phyloP scores from a whole-genome alignment of 441 rosid species.

The Populus hybrid region DNA sequence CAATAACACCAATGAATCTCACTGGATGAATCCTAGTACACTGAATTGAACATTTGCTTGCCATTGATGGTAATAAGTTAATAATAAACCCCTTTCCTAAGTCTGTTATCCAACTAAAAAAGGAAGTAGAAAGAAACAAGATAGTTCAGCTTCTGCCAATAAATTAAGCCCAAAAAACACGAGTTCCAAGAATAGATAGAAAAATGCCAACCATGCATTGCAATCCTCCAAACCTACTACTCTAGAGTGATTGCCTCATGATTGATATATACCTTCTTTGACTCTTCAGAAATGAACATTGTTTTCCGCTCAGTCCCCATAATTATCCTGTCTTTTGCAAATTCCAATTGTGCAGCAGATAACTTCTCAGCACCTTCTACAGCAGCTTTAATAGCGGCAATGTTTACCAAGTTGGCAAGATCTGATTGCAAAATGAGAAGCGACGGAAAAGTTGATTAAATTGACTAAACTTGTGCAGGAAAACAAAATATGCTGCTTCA shows the following conservation, averaged over 20 bases:
- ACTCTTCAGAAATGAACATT: conserved; percentile 91
- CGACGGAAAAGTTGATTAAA: conserved; percentile 2
- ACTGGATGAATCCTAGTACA: not conserved
- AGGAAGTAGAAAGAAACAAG: no score
- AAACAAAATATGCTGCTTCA: conserved; percentile 1
- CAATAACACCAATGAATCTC: conserved; percentile 11
- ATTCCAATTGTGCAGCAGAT: conserved; percentile 69
- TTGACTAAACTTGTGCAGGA: not conserved
- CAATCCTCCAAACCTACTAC: not conserved
- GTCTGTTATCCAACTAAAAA: not conserved
- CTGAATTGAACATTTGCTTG: not conserved
- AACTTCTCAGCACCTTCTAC: conserved; percentile 90
- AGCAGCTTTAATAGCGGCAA: conserved; percentile 99
- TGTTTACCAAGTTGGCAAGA: conserved; percentile 93
- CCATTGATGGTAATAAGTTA: not conserved
- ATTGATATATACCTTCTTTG: conserved; percentile 63
- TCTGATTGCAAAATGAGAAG: conserved; percentile 39
- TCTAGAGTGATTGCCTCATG: not conserved
- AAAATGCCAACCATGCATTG: not conserved
- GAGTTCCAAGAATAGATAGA: not conserved
- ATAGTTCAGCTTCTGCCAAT: not conserved
- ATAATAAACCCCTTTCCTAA: not conserved
- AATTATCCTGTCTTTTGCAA: conserved; percentile 87
- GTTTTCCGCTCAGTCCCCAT: conserved; percentile 99
- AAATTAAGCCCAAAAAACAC: not conserved